Evolutionary conservation across 2,329 filamentous ascomycete species (phyloP).

Genomic region (Colletotrichum sp.): DNA sequence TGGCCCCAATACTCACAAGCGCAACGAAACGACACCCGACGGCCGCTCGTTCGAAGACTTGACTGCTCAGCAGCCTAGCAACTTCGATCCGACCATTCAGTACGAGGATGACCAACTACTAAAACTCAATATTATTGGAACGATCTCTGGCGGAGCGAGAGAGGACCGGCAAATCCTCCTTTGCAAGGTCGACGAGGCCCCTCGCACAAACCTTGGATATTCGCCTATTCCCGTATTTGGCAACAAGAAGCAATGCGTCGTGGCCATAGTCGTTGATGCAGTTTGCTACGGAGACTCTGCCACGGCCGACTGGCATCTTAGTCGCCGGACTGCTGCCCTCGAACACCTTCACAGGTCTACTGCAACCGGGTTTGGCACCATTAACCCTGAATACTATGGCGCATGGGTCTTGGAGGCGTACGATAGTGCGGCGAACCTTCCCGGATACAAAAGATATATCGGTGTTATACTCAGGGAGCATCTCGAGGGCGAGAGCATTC

Average conservation of each 20-base stretch:
- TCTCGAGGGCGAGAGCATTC: not conserved
- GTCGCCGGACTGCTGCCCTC: not conserved
- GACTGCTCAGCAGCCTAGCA: not conserved
- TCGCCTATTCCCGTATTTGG: not conserved
- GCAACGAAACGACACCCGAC: not conserved
- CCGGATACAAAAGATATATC: not conserved
- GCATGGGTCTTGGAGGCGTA: not conserved
- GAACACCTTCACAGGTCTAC: not conserved
- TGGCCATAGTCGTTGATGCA: not conserved
- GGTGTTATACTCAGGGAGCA: not conserved
- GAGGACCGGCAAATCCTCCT: not conserved
- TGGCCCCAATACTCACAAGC: too few relatives aligned
- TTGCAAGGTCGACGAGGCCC: not conserved
- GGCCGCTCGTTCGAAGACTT: not conserved
- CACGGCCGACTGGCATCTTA: accelerated
- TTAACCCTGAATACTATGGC: not conserved
- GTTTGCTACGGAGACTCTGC: not conserved
- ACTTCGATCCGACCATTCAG: not conserved
- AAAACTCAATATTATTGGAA: not conserved
- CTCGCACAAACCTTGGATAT: not conserved
- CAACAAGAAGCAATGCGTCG: not conserved
- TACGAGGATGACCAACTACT: not conserved
- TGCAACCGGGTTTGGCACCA: not conserved
- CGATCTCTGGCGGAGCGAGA: not conserved
- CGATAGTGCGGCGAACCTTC: not conserved